Evolutionary conservation across 2,329 filamentous ascomycete species (phyloP), one percentile per base, ranked within the genome.

Genomic region (Tympanopsis confertula): DNA sequence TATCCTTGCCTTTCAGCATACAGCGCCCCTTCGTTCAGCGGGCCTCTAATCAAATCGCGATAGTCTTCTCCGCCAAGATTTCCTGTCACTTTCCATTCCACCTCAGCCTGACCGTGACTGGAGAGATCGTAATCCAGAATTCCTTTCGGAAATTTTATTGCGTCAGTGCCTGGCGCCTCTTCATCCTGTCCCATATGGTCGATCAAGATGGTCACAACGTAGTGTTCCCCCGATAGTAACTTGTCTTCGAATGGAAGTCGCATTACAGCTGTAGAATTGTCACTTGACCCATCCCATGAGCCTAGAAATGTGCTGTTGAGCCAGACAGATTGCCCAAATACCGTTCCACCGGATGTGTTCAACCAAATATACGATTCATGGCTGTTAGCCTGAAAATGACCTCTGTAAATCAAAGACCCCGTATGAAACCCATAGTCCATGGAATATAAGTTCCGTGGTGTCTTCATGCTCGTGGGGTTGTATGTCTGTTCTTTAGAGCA

Each of bases 11-110:
- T 61, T 45, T 76, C 71, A 10, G 63, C 66, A 44, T 56, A 74
- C 15, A 75, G 50, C 1, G 67, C 71, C 22, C 71, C 71, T 52
- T 76, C 71, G 44, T 76, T 76, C 7, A 74, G 53, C 1, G 71
- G 71, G 0, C 71, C 71, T 28, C 71, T 64, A 1, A 57, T 53
- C 4, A 59, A 55, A 41, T 76, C 71, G 4, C 42, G 38, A 47
- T 73, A 74, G 44, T 69, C 57, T 43, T 75, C 71, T 19, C 71
- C 71, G 10, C 68, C 68, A 0, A 75, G 57, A 42, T 75, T 76
- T 4, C 71, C 71, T 1, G 71, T 74, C n/a, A 76, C 45, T 47
- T 74, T 75, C 72, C 71, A 77, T 28, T 28, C n/a, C 10, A 28
- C 10, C 10, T 28, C 24, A n/a, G 24, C 10, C n/a, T 10, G 24